These are phyloP conservation scores for Elaeis oleifera DNA, from an alignment of 202 grass and related monocot species.

Conservation along the genomic window DNA sequence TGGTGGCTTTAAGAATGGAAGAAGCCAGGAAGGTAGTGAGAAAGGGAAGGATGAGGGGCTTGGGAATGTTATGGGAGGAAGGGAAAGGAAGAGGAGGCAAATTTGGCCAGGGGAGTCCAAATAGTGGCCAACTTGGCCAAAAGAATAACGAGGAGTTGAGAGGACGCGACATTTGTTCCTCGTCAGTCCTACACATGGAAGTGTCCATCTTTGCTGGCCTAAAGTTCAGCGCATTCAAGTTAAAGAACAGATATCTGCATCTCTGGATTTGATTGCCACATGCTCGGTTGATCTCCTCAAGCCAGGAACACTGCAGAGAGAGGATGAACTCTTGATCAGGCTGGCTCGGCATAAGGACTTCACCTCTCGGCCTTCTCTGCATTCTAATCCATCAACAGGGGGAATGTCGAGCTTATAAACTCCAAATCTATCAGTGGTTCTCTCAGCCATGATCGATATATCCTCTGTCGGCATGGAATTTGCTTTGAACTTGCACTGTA, in stretches of 20 bases:
- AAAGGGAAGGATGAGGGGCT: slow-evolving; percentile 18
- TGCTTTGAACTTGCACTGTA: slow-evolving; percentile 80
- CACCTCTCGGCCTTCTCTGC: slow-evolving; percentile 69
- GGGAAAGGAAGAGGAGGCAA: slow-evolving; percentile 4
- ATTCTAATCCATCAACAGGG: slow-evolving; percentile 65
- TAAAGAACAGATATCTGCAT: slow-evolving; percentile 62
- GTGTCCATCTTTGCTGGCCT: slow-evolving; percentile 47
- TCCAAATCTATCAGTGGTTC: slow-evolving; percentile 72
- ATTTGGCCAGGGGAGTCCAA: slow-evolving; percentile 42
- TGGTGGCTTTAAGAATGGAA: slow-evolving; percentile 5
- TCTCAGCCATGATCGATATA: slow-evolving; percentile 76
- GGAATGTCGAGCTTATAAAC: slow-evolving; percentile 94
- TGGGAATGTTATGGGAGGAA: not conserved
- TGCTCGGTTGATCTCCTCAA: slow-evolving; percentile 61
- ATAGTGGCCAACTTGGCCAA: slow-evolving; percentile 73
- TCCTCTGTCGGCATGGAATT: slow-evolving; percentile 52
- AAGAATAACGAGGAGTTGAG: slow-evolving; percentile 56
- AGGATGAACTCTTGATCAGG: slow-evolving; percentile 55
- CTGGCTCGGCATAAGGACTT: slow-evolving; percentile 73
- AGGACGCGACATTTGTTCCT: not conserved
- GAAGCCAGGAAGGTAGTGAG: slow-evolving; percentile 1
- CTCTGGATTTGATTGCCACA: slow-evolving; percentile 54
- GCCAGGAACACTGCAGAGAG: slow-evolving; percentile 67
- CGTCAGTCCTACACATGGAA: slow-evolving; percentile 26
- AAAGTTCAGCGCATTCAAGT: slow-evolving; percentile 94